A percentile compares a stretch with the other conserved stretches of the same genome.
phyloP scores from a whole-genome alignment of 768 basidiomycete genomes.

The Termitomyces sp. region DNA sequence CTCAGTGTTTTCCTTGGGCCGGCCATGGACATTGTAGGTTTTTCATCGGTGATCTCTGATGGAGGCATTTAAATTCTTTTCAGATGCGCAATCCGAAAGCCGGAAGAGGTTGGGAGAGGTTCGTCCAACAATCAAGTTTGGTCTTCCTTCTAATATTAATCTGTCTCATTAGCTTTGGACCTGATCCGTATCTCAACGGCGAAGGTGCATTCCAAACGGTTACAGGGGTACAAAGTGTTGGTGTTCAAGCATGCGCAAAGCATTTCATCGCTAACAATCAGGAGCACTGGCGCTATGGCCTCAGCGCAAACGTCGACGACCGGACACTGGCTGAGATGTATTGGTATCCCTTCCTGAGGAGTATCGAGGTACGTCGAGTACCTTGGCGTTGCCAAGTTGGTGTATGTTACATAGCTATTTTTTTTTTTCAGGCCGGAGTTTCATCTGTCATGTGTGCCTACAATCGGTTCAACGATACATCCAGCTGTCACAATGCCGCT shows the following conservation, averaged over 20 bases:
- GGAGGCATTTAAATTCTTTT: neutral
- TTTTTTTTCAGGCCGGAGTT: constrained; percentile 46
- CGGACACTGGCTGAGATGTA: constrained; percentile 51
- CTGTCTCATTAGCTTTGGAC: constrained; percentile 34
- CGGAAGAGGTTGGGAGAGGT: constrained; percentile 47
- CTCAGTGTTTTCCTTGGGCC: constrained; percentile 43
- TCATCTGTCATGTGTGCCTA: constrained; percentile 47
- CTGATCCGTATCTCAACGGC: constrained; percentile 60
- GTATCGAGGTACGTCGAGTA: constrained; percentile 32
- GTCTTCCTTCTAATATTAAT: neutral
- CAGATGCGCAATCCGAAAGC: constrained; percentile 51
- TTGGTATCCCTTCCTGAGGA: constrained; percentile 43
- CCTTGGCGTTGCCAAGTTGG: neutral
- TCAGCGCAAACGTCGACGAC: constrained; percentile 45
- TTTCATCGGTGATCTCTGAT: neutral
- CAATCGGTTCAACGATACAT: constrained; percentile 54
- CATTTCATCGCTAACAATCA: constrained; percentile 47
- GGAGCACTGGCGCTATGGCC: constrained; percentile 47
- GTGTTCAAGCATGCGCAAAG: constrained; percentile 58
- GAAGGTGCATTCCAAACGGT: constrained; percentile 57
- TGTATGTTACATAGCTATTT: no score
- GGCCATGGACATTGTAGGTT: constrained; percentile 44
- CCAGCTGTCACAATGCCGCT: constrained; percentile 55
- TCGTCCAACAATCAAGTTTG: neutral
- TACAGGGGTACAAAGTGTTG: constrained; percentile 51